These are phyloP conservation scores for Tremella yokohamensis DNA, from an alignment of 768 basidiomycete species.

Conservation along the genomic window DNA sequence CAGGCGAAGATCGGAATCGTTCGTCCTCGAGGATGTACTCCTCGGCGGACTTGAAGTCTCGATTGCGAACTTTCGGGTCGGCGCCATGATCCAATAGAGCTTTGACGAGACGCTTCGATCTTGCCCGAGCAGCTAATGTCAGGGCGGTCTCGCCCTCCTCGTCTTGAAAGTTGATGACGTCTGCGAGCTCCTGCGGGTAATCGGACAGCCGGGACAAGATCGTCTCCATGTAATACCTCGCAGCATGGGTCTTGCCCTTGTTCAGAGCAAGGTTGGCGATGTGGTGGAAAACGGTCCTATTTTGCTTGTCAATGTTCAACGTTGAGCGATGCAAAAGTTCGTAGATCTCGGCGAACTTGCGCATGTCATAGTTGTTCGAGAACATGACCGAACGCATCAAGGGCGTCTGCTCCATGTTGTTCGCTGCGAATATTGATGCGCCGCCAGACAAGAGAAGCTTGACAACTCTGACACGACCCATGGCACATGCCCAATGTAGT, in stretches of 20 bases:
- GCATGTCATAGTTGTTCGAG: constrained; percentile 97
- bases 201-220: constrained; percentile 79
- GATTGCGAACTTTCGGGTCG: constrained; percentile 88
- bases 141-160: constrained; percentile 97
- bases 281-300: constrained; percentile 96
- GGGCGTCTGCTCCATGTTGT: constrained; percentile 92
- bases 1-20: constrained; percentile 86
- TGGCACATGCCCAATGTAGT: constrained; percentile 97
- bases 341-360: constrained; percentile 96
- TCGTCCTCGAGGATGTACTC: constrained; percentile 99
- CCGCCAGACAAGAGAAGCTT: constrained; percentile 89
- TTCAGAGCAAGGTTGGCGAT: constrained; percentile 96
- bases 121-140: constrained; percentile 90
- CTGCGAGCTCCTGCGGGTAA: constrained; percentile 91
- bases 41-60: constrained; percentile 93
- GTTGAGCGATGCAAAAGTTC: constrained; percentile 96
- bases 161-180: constrained; percentile 98
- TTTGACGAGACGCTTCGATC: constrained; percentile 92
- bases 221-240: constrained; percentile 98
- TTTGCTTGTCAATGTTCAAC: constrained; percentile 95
- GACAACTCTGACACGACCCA: constrained; percentile 95
- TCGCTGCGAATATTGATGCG: constrained; percentile 94
- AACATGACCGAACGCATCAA: constrained; percentile 99
- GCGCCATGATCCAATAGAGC: constrained; percentile 93
- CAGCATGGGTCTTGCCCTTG: constrained; percentile 95